These are phyloP conservation scores for Brassica carinata DNA, from an alignment of 345 rosid genomes.

Conservation along the genomic window DNA sequence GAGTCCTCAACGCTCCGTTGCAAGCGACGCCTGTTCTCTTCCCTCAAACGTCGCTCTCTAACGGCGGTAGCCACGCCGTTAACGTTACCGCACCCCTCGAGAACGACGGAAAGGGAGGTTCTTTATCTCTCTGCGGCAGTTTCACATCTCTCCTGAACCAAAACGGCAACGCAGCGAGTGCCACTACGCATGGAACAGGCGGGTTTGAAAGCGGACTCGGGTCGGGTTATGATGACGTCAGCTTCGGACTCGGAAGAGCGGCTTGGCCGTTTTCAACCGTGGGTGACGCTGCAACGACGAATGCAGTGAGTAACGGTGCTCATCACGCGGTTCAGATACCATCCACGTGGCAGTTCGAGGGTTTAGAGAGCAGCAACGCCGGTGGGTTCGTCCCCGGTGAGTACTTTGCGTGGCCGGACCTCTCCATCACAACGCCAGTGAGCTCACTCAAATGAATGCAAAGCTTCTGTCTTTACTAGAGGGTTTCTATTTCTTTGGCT, in stretches of 20 bases:
- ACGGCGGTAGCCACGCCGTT: constrained; percentile 24
- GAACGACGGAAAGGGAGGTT: constrained; percentile 25
- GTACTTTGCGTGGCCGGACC: constrained; percentile 88
- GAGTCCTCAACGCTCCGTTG: constrained; percentile 37
- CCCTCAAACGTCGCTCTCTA: constrained; percentile 42
- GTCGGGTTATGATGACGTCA: constrained; percentile 59
- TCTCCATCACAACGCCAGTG: constrained; percentile 82
- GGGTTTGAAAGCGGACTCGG: constrained; percentile 76
- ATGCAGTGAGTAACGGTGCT: constrained; percentile 40
- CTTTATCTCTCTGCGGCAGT: constrained; percentile 45
- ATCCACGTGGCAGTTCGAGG: constrained; percentile 82
- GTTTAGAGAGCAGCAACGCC: constrained; percentile 43
- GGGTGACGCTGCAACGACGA: constrained; percentile 32
- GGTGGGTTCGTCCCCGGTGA: constrained; percentile 62
- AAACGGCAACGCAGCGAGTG: constrained; percentile 40
- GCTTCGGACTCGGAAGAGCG: constrained; percentile 76
- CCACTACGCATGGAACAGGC: constrained; percentile 45
- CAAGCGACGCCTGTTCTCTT: constrained; percentile 57
- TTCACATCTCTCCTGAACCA: constrained; percentile 76
- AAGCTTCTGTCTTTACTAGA: constrained; percentile 23
- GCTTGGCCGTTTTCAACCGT: constrained; percentile 61
- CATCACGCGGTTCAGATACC: constrained; percentile 38
- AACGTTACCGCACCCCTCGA: constrained; percentile 7
- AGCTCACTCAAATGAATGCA: constrained; percentile 65
- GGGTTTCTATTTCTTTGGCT: constrained; percentile 1